Evolutionary conservation across 257 asterid genomes (phyloP), one percentile per base, ranked within the genome.

Genomic region (Solanum medicagineum): DNA sequence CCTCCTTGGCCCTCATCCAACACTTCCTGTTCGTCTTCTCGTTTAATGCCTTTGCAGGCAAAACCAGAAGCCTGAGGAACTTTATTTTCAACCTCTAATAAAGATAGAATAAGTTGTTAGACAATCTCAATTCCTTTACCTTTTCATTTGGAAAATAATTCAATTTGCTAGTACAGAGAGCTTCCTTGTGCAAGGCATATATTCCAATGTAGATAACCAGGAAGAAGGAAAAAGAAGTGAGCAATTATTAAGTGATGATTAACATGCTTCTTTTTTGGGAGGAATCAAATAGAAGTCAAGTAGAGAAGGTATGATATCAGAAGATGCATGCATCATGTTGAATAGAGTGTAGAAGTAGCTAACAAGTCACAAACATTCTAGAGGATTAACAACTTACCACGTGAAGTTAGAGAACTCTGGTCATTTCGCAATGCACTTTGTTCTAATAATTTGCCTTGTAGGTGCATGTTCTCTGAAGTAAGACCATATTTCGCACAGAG

Each of bases 401-500:
- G 81, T 84, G 91, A 79, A 85, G 87, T 51, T 49, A 32, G 70
- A 62, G 91, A 89, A 86, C 84, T 90, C 74, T 88, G 91, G 86
- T 88, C 85, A 63, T 83, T 88, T 87, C 87, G 84, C 86, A 85
- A 86, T 85, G 89, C 92, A 84, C 88, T 87, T 88, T 88, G 91
- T 62, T 91, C 92, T 85, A 86, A 93, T 81, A 80, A 84, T 86
- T 83, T 91, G 82, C 74, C 81, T 42, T 63, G 88, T n/a, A 91
- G 86, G 57, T 81, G 87, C 89, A 71, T 85, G 79, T 88, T 90
- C 86, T 94, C 95, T 69, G 87, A 60, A 66, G 91, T 90, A 80
- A 90, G 93, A 66, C 90, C 90, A 83, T 44, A 83, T 73, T 90
- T 92, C 83, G 87, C 87, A 62, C 92, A 89, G 66, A 95, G 91